Base-by-base conservation (phyloP, 768 basidiomycete genomes). In the Leccinum variicolor region DNA sequence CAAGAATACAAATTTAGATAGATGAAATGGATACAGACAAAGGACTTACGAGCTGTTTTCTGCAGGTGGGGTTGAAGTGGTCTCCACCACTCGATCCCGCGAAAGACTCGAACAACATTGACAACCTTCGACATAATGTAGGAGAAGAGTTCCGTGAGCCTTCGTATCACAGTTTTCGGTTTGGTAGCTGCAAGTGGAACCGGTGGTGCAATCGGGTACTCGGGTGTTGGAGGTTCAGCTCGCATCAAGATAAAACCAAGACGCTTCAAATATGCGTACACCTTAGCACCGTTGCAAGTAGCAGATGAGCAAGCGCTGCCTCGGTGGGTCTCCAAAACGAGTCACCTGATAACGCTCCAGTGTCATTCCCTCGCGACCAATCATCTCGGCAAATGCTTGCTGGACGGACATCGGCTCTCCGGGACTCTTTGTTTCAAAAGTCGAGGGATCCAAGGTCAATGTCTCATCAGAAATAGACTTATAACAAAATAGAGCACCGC, bases 221-320 rank as follows among this genome's bases (percentile, higher is more conserved):
- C 76, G 1, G 75, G 56, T 6, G 77, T 78, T 6, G 86, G 88
- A 6, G 84, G 80, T 5, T 79, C 76, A 0, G 92, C 77, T n/a
- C 97, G 83, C 43, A 85, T 91, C 10, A 98, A 84, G 11, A 85
- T 81, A 72, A 97, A 99, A 14, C 97, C 97, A 39, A 98, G 76
- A 17, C 97, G 85, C 66, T 89, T 93, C 31, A 99, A 80, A 73
- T 96, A 94, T 1, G 96, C 84, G 66, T 89, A 98, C 21, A 96
- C 92, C 95, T 98, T 56, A 28, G 15, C 15, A 48, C 9, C n/a
- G 25, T 55, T 33, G 31, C 34, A 34, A n/a, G 17, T 15, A 19
- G 36, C 21, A 51, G 14, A 52, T 57, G 39, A 67, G 52, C 28
- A 23, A 17, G 13, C 1, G 47, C 34, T 13, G 3, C 6, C 2